Percentiles rank a stretch among this genome's conserved stretches.
phyloP scores from a whole-genome alignment of 345 rosid species.

The Murraya koenigii region DNA sequence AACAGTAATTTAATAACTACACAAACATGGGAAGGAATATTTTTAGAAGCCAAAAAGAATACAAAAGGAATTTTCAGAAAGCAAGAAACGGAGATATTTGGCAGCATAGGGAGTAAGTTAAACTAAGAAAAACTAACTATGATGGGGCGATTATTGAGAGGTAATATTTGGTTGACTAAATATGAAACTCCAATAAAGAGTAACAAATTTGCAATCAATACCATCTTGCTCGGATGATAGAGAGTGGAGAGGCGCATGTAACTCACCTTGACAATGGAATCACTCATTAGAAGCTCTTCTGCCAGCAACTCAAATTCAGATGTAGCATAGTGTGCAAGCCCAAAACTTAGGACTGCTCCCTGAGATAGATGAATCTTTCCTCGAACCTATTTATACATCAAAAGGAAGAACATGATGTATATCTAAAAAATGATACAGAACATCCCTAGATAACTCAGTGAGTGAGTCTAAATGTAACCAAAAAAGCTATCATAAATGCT shows the following conservation, averaged over 20 bases:
- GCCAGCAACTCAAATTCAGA: conserved; percentile 75
- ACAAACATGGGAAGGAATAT: not conserved
- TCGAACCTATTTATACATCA: conserved; percentile 41
- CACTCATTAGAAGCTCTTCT: conserved; percentile 74
- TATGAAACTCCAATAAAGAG: not conserved
- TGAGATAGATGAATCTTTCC: conserved; percentile 55
- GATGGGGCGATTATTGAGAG: not conserved
- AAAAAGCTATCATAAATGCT: not conserved
- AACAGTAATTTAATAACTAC: not conserved
- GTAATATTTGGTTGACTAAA: not conserved
- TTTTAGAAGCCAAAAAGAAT: not conserved
- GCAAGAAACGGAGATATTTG: not conserved
- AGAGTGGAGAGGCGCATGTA: not conserved
- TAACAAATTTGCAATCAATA: not conserved
- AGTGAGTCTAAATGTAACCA: not conserved
- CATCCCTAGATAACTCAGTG: not conserved
- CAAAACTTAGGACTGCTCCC: conserved; percentile 60
- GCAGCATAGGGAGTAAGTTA: not conserved
- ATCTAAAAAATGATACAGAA: not conserved
- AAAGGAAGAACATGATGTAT: not conserved
- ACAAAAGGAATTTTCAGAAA: not conserved
- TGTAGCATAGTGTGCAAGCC: conserved; percentile 54
- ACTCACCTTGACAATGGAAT: conserved; percentile 64
- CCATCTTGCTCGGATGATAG: not conserved
- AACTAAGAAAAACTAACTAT: not conserved